These are phyloP conservation scores for Torulaspora franciscae DNA, from an alignment of 805 yeast genomes.

Conservation along the genomic window DNA sequence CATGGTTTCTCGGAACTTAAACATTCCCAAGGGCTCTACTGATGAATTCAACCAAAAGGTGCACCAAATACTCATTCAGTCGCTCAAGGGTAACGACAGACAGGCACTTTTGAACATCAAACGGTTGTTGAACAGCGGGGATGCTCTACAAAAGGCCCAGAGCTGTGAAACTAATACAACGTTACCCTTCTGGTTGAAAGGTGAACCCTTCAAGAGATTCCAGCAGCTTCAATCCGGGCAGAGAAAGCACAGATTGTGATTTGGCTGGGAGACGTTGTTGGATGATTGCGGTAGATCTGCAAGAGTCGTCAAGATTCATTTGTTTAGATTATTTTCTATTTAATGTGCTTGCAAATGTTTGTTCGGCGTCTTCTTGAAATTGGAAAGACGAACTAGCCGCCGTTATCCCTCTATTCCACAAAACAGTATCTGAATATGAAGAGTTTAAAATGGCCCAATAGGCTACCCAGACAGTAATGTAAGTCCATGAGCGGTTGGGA, in stretches of 20 bases:
- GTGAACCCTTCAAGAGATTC: conserved; percentile 26
- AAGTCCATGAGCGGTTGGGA: too few relatives aligned
- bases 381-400: too few relatives aligned
- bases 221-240: conserved; percentile 13
- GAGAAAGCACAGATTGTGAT: conserved; percentile 19
- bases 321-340: too few relatives aligned
- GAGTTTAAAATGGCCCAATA: too few relatives aligned
- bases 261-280: neutral
- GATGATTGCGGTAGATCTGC: too few relatives aligned
- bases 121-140: conserved; percentile 30
- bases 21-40: conserved; percentile 33
- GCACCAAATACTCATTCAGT: conserved; percentile 37
- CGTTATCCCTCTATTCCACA: too few relatives aligned
- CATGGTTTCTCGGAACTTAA: conserved; percentile 54
- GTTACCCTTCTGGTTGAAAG: conserved; percentile 27
- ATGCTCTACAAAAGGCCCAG: conserved; percentile 17
- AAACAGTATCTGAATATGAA: too few relatives aligned
- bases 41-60: conserved; percentile 46
- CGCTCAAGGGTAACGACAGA: conserved; percentile 30
- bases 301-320: too few relatives aligned
- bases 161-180: conserved; percentile 21
- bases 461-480: too few relatives aligned
- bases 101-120: conserved; percentile 43
- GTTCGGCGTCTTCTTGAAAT: too few relatives aligned
- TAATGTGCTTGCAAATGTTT: too few relatives aligned